Conservation (phyloP, 2,329 filamentous ascomycete genomes). For the Monosporascus sp. region DNA sequence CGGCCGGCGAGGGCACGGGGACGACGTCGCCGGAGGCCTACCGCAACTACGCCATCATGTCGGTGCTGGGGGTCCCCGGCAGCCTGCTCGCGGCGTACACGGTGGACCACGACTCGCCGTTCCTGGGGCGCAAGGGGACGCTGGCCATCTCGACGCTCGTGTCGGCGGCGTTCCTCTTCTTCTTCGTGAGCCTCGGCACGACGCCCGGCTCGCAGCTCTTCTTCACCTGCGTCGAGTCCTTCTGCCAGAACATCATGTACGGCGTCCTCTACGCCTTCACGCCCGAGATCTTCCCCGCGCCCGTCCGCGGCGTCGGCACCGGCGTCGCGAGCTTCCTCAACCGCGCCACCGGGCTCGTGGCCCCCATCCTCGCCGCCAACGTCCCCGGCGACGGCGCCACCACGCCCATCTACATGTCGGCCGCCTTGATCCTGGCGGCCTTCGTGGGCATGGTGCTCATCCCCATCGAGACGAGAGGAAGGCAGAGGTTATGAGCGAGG, state of each 20-base stretch:
- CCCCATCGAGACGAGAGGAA: conserved; percentile 58
- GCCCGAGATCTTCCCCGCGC: conserved; percentile 70
- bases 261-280: conserved; percentile 73
- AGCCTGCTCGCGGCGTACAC: conserved; percentile 69
- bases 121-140: conserved; percentile 65
- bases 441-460: conserved; percentile 56
- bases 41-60: conserved; percentile 78
- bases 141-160: conserved; percentile 63
- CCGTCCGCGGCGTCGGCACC: conserved; percentile 65
- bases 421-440: conserved; percentile 50
- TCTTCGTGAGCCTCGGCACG: conserved; percentile 57
- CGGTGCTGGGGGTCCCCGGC: conserved; percentile 70
- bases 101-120: conserved; percentile 58
- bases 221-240: conserved; percentile 64
- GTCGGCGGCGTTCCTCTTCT: conserved; percentile 63
- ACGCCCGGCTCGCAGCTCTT: conserved; percentile 54
- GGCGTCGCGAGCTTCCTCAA: conserved; percentile 70
- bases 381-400: conserved; percentile 53
- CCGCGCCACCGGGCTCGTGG: conserved; percentile 60
- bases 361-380: conserved; percentile 62
- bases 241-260: conserved; percentile 73
- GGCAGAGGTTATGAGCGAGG: conserved; percentile 44
- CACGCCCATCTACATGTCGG: conserved; percentile 53
- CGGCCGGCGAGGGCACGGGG: conserved; percentile 19
- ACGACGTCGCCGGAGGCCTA: conserved; percentile 49